A percentile compares a stretch with the other conserved stretches of the same genome.
phyloP scores from a whole-genome alignment of 176 grass and related monocot genomes.

The Musa acuminata region DNA sequence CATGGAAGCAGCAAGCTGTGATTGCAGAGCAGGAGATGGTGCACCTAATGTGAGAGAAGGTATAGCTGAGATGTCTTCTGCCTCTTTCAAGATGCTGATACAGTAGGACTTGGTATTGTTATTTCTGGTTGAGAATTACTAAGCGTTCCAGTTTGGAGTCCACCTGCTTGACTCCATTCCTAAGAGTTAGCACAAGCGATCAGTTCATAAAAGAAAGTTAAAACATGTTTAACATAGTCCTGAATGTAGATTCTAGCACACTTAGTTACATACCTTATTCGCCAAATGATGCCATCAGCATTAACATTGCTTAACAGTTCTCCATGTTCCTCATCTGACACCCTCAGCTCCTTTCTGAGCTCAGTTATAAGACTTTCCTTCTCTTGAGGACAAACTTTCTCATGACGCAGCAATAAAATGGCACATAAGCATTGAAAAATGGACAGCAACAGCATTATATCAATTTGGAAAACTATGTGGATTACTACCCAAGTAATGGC shows the following conservation, averaged over 20 bases:
- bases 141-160: not conserved
- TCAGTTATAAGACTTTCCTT: constrained; percentile 86
- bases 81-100: constrained; percentile 52
- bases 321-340: constrained; percentile 80
- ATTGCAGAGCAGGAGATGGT: constrained; percentile 38
- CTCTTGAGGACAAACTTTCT: constrained; percentile 38
- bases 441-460: not conserved
- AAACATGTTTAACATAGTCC: not conserved
- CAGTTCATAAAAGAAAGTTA: not conserved
- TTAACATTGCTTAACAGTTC: constrained; percentile 71
- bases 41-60: not conserved
- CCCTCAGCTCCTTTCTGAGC: constrained; percentile 90
- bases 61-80: constrained; percentile 74
- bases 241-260: no score
- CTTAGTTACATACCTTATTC: constrained; percentile 45
- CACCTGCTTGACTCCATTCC: constrained; percentile 6
- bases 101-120: not conserved
- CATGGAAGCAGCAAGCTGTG: constrained; percentile 43
- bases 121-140: constrained; percentile 4
- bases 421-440: not conserved
- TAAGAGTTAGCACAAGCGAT: not conserved
- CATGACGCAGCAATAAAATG: not conserved
- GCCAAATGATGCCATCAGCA: constrained; percentile 68
- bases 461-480: constrained; percentile 9
- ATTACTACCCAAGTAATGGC: constrained; percentile 76